Evolutionary conservation across 2,329 filamentous ascomycete genomes (phyloP).

Genomic region (Paramyrothecium sp.): DNA sequence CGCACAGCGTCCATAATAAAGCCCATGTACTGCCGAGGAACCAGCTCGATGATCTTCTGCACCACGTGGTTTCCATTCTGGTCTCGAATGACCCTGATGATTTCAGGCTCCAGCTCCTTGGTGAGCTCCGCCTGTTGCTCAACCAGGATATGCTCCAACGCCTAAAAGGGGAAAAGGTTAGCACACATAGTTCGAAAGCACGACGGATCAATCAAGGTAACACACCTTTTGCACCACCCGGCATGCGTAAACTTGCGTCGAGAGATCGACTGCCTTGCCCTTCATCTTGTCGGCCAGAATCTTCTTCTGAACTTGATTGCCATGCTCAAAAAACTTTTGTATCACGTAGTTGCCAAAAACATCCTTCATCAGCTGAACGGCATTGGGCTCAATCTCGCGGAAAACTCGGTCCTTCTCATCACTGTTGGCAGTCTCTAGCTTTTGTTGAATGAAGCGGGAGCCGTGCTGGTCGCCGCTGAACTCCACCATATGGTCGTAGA

Average conservation of each 20-base stretch:
- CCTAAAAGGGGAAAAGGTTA: slow-evolving; percentile 50
- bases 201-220: slow-evolving; percentile 21
- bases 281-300: slow-evolving; percentile 84
- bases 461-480: slow-evolving; percentile 96
- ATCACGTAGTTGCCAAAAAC: slow-evolving; percentile 98
- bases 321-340: slow-evolving; percentile 96
- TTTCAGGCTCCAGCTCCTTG: slow-evolving; percentile 74
- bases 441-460: slow-evolving; percentile 92
- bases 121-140: slow-evolving; percentile 86
- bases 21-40: slow-evolving; percentile 70
- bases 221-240: slow-evolving; percentile 89
- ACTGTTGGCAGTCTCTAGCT: slow-evolving; percentile 88
- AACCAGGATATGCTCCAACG: slow-evolving; percentile 84
- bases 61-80: slow-evolving; percentile 96
- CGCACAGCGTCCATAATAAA: slow-evolving; percentile 83
- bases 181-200: neutral
- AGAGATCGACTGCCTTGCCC: slow-evolving; percentile 76
- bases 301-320: slow-evolving; percentile 90
- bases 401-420: slow-evolving; percentile 94
- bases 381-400: slow-evolving; percentile 79
- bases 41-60: slow-evolving; percentile 88
- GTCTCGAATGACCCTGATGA: slow-evolving; percentile 77
- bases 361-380: slow-evolving; percentile 88
- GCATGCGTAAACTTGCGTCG: slow-evolving; percentile 88
- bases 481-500: slow-evolving; percentile 84